A percentile compares a stretch with the other conserved stretches of the same genome.
phyloP scores from a whole-genome alignment of 305 asterid genomes.

The Caryopteris hybrid region DNA sequence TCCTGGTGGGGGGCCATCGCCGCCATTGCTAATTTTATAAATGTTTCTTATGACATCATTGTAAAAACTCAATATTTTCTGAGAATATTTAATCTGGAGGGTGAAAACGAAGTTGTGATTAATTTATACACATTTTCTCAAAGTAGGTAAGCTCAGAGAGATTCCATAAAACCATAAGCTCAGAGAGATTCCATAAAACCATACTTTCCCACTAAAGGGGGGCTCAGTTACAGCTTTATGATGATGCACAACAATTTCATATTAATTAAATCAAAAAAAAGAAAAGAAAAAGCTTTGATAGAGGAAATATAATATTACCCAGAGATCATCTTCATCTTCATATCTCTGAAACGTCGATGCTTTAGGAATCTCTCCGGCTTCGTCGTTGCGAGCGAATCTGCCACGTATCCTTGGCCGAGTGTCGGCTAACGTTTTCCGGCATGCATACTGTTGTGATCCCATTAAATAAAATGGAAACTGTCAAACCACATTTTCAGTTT shows the following conservation, averaged over 20 bases:
- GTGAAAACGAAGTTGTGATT: background rate
- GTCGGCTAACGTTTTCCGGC: slow-evolving; percentile 89
- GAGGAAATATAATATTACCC: slow-evolving; percentile 71
- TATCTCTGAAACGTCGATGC: slow-evolving; percentile 46
- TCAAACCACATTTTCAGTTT: slow-evolving; percentile 13
- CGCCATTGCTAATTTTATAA: background rate
- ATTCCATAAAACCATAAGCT: background rate
- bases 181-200: background rate
- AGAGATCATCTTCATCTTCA: slow-evolving; percentile 68
- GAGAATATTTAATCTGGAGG: background rate
- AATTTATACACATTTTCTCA: background rate
- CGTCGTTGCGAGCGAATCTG: slow-evolving; percentile 83
- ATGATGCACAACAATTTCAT: background rate
- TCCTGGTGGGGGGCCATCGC: slow-evolving; percentile 1
- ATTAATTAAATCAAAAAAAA: background rate
- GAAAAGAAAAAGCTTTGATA: background rate
- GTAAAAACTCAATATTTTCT: background rate
- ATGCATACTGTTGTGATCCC: slow-evolving; percentile 27
- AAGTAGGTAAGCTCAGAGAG: slow-evolving; percentile 6
- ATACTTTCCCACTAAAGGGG: slow-evolving; percentile 16
- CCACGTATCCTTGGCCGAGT: slow-evolving; percentile 81
- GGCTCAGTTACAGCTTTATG: background rate
- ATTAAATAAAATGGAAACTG: background rate
- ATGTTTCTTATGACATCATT: slow-evolving; percentile 12
- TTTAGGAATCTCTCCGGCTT: slow-evolving; percentile 61